Percentiles rank a stretch among this genome's conserved stretches.
Conservation (phyloP, 805 yeast genomes). For the Wickerhamia fluorescens region DNA sequence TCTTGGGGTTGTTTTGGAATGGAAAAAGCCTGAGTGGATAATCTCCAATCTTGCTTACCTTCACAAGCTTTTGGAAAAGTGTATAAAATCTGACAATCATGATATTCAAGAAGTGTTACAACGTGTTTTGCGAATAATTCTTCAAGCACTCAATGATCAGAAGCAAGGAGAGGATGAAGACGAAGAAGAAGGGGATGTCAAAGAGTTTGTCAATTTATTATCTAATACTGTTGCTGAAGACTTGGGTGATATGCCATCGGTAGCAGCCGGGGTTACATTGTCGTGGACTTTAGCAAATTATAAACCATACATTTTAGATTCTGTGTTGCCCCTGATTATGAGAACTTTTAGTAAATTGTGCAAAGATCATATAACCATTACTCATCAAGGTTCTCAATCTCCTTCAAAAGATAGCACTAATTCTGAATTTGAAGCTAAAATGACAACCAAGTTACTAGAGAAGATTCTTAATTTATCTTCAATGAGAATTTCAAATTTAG, state of each 20-base stretch:
- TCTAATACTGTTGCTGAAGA: conserved; percentile 74
- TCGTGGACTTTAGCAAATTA: conserved; percentile 76
- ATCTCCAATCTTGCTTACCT: conserved; percentile 60
- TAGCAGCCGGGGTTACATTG: conserved; percentile 80
- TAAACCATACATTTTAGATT: conserved; percentile 67
- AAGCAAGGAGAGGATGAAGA: conserved; percentile 30
- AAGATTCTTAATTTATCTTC: conserved; percentile 73
- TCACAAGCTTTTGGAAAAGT: conserved; percentile 69
- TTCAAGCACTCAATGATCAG: conserved; percentile 55
- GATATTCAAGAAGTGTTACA: conserved; percentile 83
- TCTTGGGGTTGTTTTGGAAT: conserved; percentile 70
- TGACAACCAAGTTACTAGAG: conserved; percentile 70
- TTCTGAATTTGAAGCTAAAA: conserved; percentile 66
- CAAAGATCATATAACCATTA: conserved; percentile 72
- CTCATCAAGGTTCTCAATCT: conserved; percentile 40
- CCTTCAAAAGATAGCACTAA: conserved; percentile 23
- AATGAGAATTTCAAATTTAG: conserved; percentile 74
- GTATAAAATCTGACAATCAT: conserved; percentile 74
- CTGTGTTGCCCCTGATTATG: conserved; percentile 70
- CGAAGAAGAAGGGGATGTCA: conserved; percentile 53
- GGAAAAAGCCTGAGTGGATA: conserved; percentile 76
- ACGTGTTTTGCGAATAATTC: conserved; percentile 61
- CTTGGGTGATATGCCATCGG: conserved; percentile 62
- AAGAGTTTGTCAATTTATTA: conserved; percentile 53
- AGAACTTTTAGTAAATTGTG: conserved; percentile 84